Evolutionary conservation across 2,329 filamentous ascomycete genomes (phyloP).

Genomic region (Xylariaceae sp.): DNA sequence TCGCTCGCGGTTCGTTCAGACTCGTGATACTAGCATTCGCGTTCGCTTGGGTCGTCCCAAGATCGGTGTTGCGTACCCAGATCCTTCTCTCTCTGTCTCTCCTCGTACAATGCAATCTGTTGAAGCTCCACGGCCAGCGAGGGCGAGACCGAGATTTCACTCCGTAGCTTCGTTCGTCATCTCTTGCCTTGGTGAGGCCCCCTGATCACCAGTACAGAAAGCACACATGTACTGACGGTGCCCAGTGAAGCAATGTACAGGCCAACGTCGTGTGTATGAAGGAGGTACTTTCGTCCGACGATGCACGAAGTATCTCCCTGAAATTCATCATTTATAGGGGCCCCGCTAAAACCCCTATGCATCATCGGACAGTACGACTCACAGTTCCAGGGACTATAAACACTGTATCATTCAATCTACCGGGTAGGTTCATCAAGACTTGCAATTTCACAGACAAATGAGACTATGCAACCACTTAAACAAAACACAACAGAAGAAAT

Average conservation of each 20-base stretch:
- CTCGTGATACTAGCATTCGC: conserved; percentile 15
- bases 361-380: not conserved
- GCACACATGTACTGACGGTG: not conserved
- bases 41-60: not conserved
- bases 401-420: not conserved
- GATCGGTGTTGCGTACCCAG: not conserved
- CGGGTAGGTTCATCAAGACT: not conserved
- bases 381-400: too few relatives aligned
- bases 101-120: conserved; percentile 3
- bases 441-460: too few relatives aligned
- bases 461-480: too few relatives aligned
- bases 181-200: not conserved
- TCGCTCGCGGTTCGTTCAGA: conserved; percentile 2
- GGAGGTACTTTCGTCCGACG: too few relatives aligned
- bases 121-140: conserved; percentile 4
- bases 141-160: conserved; percentile 1
- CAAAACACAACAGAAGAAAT: not conserved
- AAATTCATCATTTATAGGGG: not conserved
- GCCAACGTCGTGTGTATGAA: not conserved
- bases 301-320: not conserved
- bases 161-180: conserved; percentile 8
- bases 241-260: not conserved
- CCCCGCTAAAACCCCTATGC: not conserved
- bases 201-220: not conserved
- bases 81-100: not conserved